phyloP scores from a whole-genome alignment of 805 yeast genomes.

The Ogataea minuta region DNA sequence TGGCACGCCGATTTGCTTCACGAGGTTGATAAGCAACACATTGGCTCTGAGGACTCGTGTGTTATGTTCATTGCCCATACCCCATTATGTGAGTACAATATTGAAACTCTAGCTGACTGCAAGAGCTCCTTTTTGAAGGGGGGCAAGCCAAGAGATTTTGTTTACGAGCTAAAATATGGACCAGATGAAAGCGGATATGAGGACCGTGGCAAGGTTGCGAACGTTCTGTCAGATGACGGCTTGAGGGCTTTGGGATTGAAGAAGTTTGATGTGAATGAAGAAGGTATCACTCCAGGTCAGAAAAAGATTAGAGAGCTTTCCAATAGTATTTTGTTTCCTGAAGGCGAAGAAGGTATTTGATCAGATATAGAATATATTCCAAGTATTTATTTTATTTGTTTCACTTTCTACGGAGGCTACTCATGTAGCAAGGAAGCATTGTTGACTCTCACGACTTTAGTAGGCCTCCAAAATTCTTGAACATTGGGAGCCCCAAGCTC shows the following conservation, averaged over 20 bases:
- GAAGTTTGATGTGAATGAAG: slow-evolving; percentile 26
- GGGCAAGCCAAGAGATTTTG: slow-evolving; percentile 8
- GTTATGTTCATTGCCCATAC: slow-evolving; percentile 38
- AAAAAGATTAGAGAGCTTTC: slow-evolving; percentile 21
- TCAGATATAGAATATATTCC: too few relatives aligned
- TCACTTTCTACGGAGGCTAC: too few relatives aligned
- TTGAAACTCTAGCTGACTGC: slow-evolving; percentile 7
- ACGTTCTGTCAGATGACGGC: slow-evolving; percentile 23
- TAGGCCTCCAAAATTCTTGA: too few relatives aligned
- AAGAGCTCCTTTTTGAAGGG: slow-evolving; percentile 6
- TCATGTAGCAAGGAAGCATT: too few relatives aligned
- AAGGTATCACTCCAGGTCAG: slow-evolving; percentile 30
- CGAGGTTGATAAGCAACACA: slow-evolving; percentile 38
- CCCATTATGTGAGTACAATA: slow-evolving; percentile 28
- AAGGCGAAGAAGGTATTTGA: too few relatives aligned
- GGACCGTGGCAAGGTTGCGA: slow-evolving; percentile 13
- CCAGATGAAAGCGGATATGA: slow-evolving; percentile 7
- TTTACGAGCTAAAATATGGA: slow-evolving; percentile 3
- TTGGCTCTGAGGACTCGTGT: slow-evolving; percentile 36
- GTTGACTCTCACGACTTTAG: too few relatives aligned
- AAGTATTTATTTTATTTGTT: too few relatives aligned
- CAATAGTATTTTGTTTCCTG: too few relatives aligned
- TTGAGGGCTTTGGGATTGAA: slow-evolving; percentile 29
- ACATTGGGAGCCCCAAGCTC: too few relatives aligned
- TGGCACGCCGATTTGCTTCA: slow-evolving; percentile 45